Base-by-base conservation (phyloP, 768 basidiomycete genomes). In the Pleurotus giganteus region DNA sequence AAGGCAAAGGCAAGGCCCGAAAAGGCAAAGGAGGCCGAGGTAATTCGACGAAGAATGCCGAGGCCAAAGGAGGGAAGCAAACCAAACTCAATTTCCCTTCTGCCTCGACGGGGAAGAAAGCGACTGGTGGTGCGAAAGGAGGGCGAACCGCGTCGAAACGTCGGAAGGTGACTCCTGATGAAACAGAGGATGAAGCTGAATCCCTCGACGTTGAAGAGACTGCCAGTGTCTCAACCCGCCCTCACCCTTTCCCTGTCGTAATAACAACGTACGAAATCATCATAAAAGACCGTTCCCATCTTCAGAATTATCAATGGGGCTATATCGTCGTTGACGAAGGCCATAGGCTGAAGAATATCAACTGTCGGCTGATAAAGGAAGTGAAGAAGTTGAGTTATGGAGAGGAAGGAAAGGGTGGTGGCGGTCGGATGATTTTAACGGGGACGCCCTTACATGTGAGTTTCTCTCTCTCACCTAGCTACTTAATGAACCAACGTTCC, bases 311-410 rank as follows among this genome's bases (percentile, higher is more conserved):
- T 66, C 71, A 81, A 39, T 92, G 89, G 88, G 85, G 90, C 23
- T 97, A 95, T 66, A 92, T 98, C 66, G 91, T 98, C 56, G 96
- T 99, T 2, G 93, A 95, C 66, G 93, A 96, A 70, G 54, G 96
- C 0, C 97, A 99, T 70, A 78, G 96, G 21, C 69, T 99, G 66
- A 98, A 98, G 76, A 99, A 99, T 63, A 76, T 96, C 55, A 83
- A 98, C 63, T 94, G 93, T 70, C 88, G 83, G 73, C 81, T 98
- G 13, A 91, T 98, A 70, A 79, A 80, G 55, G 93, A 96, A 68
- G 88, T 99, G 61, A 95, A 94, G 73, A 83, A 84, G 62, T 94
- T 41, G 39, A 17, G 39, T 12, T 41, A 41, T 41, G 39, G 39
- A 41, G 39, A 17, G 12, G 39, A 17, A 7, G 39, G 39, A n/a